These are phyloP conservation scores for Harrya chromipes DNA, from an alignment of 768 basidiomycete genomes.

Conservation along the genomic window DNA sequence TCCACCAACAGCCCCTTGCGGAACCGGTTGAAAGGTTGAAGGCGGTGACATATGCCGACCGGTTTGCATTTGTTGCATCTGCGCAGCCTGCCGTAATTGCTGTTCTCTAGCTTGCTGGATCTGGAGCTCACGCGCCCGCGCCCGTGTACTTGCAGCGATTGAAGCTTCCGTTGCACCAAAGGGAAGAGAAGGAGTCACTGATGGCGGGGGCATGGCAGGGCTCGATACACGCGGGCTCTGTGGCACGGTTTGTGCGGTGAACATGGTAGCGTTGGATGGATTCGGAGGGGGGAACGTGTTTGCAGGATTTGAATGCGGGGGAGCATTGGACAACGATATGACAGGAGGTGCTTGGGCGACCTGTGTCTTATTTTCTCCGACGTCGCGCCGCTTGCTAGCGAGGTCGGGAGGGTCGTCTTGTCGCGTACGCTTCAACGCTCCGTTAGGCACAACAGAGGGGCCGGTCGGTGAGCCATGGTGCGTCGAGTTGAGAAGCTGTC, in stretches of 20 bases:
- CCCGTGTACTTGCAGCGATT: constrained; percentile 30
- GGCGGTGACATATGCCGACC: constrained; percentile 45
- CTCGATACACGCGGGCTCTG: constrained; percentile 35
- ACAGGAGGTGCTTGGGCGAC: constrained; percentile 40
- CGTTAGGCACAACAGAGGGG: constrained; percentile 20
- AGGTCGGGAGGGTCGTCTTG: constrained; percentile 46
- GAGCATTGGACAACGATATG: constrained; percentile 15
- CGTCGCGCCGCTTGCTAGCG: constrained; percentile 65
- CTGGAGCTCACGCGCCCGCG: constrained; percentile 36
- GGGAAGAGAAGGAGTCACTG: constrained; percentile 28
- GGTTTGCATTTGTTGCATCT: constrained; percentile 34
- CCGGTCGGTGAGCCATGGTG: constrained; percentile 23
- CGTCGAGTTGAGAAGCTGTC: constrained; percentile 33
- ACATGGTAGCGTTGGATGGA: constrained; percentile 11
- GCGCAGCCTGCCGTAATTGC: constrained; percentile 33
- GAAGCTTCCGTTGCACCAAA: constrained; percentile 34
- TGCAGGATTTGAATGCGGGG: constrained; percentile 22
- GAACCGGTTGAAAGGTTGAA: constrained; percentile 22
- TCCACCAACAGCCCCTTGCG: constrained; percentile 15
- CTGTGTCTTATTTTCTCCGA: constrained; percentile 55
- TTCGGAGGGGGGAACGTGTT: constrained; percentile 20
- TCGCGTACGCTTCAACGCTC: constrained; percentile 59
- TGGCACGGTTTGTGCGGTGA: constrained; percentile 15
- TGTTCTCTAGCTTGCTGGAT: constrained; percentile 35
- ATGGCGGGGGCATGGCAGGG: constrained; percentile 31